Percentiles rank a stretch among this genome's conserved stretches.
Conservation (phyloP, 2,329 filamentous ascomycete genomes). For the Drechmeria coniospora region DNA sequence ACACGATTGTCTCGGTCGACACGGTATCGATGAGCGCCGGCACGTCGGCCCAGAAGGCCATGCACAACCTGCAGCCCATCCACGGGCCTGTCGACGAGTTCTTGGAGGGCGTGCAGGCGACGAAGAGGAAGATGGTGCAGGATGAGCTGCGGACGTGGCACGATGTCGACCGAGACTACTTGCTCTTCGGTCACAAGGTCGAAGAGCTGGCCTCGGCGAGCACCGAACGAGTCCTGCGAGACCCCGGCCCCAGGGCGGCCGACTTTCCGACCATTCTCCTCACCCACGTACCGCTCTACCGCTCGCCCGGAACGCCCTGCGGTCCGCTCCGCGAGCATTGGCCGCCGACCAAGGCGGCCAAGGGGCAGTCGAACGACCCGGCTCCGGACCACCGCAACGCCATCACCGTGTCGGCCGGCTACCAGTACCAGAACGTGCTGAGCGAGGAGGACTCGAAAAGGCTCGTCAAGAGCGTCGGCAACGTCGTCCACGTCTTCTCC, state of each 20-base stretch:
- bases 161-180: conserved; percentile 40
- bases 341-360: conserved; percentile 50
- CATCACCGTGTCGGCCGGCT: conserved; percentile 62
- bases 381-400: conserved; percentile 58
- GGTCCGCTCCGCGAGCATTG: conserved; percentile 74
- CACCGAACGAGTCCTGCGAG: conserved; percentile 12
- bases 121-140: conserved; percentile 52
- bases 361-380: conserved; percentile 37
- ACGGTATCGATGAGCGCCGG: conserved; percentile 71
- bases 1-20: conserved; percentile 88
- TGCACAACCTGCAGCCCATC: conserved; percentile 42
- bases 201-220: conserved; percentile 39
- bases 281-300: conserved; percentile 80
- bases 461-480: conserved; percentile 63
- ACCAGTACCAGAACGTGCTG: conserved; percentile 95
- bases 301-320: conserved; percentile 69
- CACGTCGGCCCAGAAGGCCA: conserved; percentile 33
- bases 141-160: conserved; percentile 52
- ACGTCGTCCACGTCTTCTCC: conserved; percentile 76
- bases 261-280: conserved; percentile 80
- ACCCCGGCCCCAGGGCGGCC: conserved; percentile 27
- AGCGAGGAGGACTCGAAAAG: conserved; percentile 59
- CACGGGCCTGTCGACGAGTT: conserved; percentile 68
- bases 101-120: conserved; percentile 46
- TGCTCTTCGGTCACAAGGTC: conserved; percentile 41